Conservation (phyloP, 176 grass and related monocot genomes). For the Ensete glaucum region DNA sequence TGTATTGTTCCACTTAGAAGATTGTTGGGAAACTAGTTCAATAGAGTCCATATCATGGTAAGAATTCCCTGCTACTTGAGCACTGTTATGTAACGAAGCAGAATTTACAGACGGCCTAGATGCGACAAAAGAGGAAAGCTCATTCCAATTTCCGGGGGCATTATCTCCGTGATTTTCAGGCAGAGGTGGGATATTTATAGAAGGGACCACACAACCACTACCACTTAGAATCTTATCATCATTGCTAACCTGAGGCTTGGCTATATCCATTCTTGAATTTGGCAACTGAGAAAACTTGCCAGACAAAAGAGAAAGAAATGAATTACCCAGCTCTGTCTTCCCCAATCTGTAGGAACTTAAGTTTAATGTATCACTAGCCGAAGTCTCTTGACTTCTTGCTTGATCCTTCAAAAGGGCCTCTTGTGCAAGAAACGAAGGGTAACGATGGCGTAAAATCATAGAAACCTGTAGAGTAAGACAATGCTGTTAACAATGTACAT, state of each 20-base stretch:
- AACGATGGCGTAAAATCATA: constrained; percentile 26
- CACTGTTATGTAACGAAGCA: constrained; percentile 14
- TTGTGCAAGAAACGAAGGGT: constrained; percentile 33
- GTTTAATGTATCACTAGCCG: constrained; percentile 7
- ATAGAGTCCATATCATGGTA: neutral
- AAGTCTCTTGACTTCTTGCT: constrained; percentile 22
- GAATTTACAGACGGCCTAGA: constrained; percentile 20
- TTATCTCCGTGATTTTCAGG: constrained; percentile 27
- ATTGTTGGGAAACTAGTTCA: neutral
- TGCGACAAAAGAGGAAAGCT: constrained; percentile 21
- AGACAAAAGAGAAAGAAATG: constrained; percentile 33
- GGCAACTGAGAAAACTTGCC: constrained; percentile 30
- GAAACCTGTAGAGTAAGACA: constrained; percentile 31
- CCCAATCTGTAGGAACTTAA: constrained; percentile 18
- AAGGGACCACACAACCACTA: constrained; percentile 17
- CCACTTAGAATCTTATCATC: constrained; percentile 19
- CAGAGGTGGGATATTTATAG: constrained; percentile 7
- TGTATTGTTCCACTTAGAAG: neutral
- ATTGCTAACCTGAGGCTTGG: constrained; percentile 24
- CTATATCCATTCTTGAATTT: constrained; percentile 29
- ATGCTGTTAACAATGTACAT: neutral
- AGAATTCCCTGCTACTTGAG: neutral
- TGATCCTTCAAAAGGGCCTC: constrained; percentile 15
- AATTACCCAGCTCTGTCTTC: constrained; percentile 26
- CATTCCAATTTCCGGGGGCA: constrained; percentile 17